A percentile compares a stretch with the other conserved stretches of the same genome.
Evolutionary conservation across 2,329 filamentous ascomycete genomes (phyloP).

Genomic region (Metarhizium robertsii): DNA sequence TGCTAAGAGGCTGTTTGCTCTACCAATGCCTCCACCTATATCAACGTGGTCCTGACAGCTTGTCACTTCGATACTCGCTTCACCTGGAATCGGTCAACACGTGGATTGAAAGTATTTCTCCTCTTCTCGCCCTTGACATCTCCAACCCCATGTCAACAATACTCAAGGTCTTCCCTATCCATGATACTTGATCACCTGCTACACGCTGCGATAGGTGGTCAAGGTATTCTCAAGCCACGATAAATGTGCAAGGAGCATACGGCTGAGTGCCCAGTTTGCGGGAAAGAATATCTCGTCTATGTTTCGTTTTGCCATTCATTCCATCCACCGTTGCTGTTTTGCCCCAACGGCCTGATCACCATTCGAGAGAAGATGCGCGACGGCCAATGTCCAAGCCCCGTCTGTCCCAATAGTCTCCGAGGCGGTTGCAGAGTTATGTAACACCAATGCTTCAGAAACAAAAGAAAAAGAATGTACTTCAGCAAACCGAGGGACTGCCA

Average conservation of each 20-base stretch:
- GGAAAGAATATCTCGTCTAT: constrained; percentile 49
- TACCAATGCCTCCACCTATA: not conserved
- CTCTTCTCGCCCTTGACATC: not conserved
- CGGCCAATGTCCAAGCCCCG: constrained; percentile 47
- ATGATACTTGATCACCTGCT: constrained; percentile 2
- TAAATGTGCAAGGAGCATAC: constrained; percentile 54
- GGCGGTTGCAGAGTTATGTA: constrained; percentile 48
- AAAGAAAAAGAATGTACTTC: not conserved
- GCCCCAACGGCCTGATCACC: constrained; percentile 33
- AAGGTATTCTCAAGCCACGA: constrained; percentile 15
- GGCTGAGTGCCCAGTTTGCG: constrained; percentile 48
- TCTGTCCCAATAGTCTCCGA: constrained; percentile 48
- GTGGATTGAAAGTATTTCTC: not conserved
- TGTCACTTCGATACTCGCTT: not conserved
- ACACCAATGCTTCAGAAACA: constrained; percentile 10
- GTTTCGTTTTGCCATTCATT: constrained; percentile 45
- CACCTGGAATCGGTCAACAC: not conserved
- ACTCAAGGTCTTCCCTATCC: not conserved
- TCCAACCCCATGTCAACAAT: not conserved
- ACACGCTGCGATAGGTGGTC: constrained; percentile 2
- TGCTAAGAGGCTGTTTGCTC: constrained; percentile 1
- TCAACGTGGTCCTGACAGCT: not conserved
- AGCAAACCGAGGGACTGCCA: constrained; percentile 2
- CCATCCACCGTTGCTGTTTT: constrained; percentile 37
- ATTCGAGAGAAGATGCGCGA: constrained; percentile 38